Conservation (phyloP, 2,329 filamentous ascomycete species). For the Thelonectria olida region DNA sequence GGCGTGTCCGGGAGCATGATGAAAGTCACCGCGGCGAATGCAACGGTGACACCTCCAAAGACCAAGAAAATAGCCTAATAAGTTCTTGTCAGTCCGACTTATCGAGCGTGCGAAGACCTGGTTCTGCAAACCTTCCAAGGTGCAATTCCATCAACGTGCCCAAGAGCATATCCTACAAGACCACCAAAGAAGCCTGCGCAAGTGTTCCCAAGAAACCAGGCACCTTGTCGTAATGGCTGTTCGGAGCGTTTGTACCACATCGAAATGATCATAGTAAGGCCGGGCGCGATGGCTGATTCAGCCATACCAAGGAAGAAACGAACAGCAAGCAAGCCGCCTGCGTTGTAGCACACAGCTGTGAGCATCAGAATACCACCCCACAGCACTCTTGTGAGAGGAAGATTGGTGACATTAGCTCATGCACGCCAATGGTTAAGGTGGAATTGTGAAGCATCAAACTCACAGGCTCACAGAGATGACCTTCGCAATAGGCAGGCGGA, state of each 20-base stretch:
- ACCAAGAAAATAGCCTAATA: constrained; percentile 33
- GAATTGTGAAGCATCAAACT: neutral
- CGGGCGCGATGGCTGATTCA: constrained; percentile 44
- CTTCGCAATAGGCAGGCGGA: constrained; percentile 40
- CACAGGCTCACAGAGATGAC: constrained; percentile 34
- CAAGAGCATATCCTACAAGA: constrained; percentile 42
- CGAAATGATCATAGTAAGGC: constrained; percentile 40
- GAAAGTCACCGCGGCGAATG: constrained; percentile 29
- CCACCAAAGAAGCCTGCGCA: constrained; percentile 42
- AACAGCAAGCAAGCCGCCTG: constrained; percentile 39
- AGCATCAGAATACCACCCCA: constrained; percentile 55
- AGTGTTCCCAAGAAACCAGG: constrained; percentile 48
- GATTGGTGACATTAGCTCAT: neutral
- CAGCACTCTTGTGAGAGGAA: constrained; percentile 23
- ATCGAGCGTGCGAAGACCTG: neutral
- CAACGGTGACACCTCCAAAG: constrained; percentile 33
- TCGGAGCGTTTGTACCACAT: constrained; percentile 48
- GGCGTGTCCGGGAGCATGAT: constrained; percentile 36
- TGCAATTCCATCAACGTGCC: constrained; percentile 36
- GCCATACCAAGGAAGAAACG: constrained; percentile 46
- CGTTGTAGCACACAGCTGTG: constrained; percentile 49
- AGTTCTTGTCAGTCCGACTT: neutral
- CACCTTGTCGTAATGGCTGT: constrained; percentile 41
- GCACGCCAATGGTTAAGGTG: too few relatives aligned
- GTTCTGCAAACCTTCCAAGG: constrained; percentile 41